Evolutionary conservation across 345 rosid genomes (phyloP).

Genomic region (Stellera chamaejasme): DNA sequence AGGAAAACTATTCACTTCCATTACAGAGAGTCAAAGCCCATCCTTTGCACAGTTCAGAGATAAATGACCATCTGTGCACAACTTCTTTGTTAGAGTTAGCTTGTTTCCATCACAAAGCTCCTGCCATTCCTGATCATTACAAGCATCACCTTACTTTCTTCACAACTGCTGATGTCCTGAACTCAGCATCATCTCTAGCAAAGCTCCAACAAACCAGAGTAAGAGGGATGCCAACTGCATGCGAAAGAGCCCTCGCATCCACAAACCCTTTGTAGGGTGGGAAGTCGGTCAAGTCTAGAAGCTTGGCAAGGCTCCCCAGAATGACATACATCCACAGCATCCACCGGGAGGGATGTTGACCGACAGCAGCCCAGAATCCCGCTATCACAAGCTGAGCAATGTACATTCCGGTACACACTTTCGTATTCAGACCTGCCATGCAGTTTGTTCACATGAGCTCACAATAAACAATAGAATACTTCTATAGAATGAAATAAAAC

Average conservation of each 20-base stretch:
- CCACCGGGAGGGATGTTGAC: slow-evolving; percentile 57
- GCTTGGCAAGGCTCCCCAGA: slow-evolving; percentile 39
- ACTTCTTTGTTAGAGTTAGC: background rate
- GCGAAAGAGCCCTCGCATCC: slow-evolving; percentile 72
- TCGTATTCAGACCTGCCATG: slow-evolving; percentile 56
- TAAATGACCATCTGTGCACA: background rate
- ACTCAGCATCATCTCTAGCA: slow-evolving; percentile 62
- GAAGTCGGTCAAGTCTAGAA: slow-evolving; percentile 55
- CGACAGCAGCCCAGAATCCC: slow-evolving; percentile 62
- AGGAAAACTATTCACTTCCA: background rate
- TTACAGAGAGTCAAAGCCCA: slow-evolving; percentile 4
- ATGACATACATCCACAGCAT: slow-evolving; percentile 55
- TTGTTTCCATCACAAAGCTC: too few relatives aligned
- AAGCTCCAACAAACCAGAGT: slow-evolving; percentile 79
- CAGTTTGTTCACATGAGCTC: too few relatives aligned
- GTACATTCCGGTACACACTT: slow-evolving; percentile 52
- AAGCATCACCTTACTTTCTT: slow-evolving; percentile 42
- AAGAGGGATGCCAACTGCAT: slow-evolving; percentile 52
- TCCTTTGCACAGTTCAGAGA: background rate
- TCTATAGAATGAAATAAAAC: too few relatives aligned
- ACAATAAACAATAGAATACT: too few relatives aligned
- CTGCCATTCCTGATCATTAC: background rate
- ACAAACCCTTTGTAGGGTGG: slow-evolving; percentile 54
- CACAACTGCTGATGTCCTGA: slow-evolving; percentile 40
- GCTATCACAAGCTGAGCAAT: slow-evolving; percentile 52